Base-by-base conservation (phyloP, 805 yeast species). In the Hyphopichia homilentoma region DNA sequence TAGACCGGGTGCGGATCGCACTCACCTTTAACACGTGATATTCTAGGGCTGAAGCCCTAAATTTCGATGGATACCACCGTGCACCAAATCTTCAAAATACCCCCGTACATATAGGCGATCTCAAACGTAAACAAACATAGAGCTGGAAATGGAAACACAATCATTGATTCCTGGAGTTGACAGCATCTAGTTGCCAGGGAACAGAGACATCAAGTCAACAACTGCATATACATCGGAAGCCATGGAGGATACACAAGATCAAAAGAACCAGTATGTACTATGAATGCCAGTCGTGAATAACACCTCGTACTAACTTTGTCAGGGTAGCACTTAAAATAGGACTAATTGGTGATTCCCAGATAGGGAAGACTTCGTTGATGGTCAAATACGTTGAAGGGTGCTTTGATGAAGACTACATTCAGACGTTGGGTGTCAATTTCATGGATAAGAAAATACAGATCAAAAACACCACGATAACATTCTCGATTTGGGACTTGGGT, bases 371-470 rank as follows among this genome's bases (percentile, higher is more conserved):
- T 1, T 86, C 97, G 5, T 62, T 90, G 37, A 89, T 90, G 97
- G 96, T 89, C 16, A 88, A 90, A 53, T 90, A 89, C 54, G 96
- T 90, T n/a, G 96, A 90, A 52, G 94, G 94, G 34, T 77, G 84
- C 21, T 90, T 84, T 55, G 95, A 88, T 52, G 93, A 86, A 50
- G 87, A 82, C 39, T 90, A 90, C 53, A 86, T 89, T 30, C 96
- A 88, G 57, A 90, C 98, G 0, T 65, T 87, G 32, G 98, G 98
- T 5, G 97, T 93, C 34, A 90, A 90, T 53, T 89, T 86, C 58
- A 81, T 93, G 85, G 96, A 93, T 54, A 82, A 88, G 47, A 80
- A 83, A 38, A 84, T 90, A 18, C 81, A 79, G 38, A 81, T 90
- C 34, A 79, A 88, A 35, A 80, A 84, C 38, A 88, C 96, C 3